A percentile compares a stretch with the other conserved stretches of the same genome.
Conservation (phyloP, 768 basidiomycete species). For the Russula foetens region DNA sequence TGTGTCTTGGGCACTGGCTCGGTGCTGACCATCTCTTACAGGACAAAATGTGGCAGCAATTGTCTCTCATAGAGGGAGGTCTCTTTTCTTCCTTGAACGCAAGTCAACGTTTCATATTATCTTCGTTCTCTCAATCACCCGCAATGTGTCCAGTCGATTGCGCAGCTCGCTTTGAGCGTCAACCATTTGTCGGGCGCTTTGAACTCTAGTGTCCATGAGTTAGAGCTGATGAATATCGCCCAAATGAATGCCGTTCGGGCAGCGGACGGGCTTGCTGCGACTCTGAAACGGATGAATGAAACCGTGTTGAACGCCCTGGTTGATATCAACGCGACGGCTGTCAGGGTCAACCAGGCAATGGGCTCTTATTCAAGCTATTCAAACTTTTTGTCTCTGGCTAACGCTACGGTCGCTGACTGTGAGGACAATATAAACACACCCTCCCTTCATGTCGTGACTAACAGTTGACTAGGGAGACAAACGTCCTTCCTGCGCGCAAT, state of each 20-base stretch:
- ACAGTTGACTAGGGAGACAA: constrained; percentile 3
- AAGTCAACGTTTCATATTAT: background rate
- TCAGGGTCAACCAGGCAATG: constrained; percentile 9
- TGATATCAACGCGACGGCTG: constrained; percentile 11
- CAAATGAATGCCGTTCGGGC: constrained; percentile 11
- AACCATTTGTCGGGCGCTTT: background rate
- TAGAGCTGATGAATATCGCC: constrained; percentile 1
- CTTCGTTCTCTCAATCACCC: background rate
- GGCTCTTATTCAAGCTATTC: background rate
- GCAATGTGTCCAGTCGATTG: constrained; percentile 1
- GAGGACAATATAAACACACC: background rate
- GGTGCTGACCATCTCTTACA: background rate
- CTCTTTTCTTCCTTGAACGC: constrained; percentile 7
- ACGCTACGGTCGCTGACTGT: background rate
- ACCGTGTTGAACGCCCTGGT: constrained; percentile 2
- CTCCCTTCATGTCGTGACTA: background rate
- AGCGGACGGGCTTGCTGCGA: constrained; percentile 6
- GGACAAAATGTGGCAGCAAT: constrained; percentile 7
- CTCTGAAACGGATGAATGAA: constrained; percentile 11
- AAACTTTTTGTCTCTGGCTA: background rate
- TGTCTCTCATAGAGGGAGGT: constrained; percentile 3
- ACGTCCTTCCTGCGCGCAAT: background rate
- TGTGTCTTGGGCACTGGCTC: background rate
- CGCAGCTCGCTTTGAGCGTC: background rate
- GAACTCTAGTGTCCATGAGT: constrained; percentile 5